Base-by-base conservation (phyloP, 148 eudicot species). In the Vaccinium myrtillus region DNA sequence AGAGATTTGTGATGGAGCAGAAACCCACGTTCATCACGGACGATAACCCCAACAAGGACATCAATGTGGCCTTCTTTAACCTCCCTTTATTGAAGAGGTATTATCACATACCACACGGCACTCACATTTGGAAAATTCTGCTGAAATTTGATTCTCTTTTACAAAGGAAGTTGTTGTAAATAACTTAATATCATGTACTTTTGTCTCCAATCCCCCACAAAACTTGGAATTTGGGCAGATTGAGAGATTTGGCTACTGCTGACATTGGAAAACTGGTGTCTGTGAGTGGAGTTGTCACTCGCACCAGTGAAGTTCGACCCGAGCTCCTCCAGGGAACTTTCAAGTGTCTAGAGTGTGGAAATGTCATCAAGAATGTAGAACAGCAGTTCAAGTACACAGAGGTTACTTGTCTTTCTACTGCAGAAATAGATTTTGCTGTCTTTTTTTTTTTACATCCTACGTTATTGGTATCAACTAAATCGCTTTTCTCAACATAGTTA, bases 321-420 rank as follows among this genome's bases (percentile, higher is more conserved):
- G 99, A 97, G 92, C 93, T 97, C 70, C 95, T 97, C 50, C 92
- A 93, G 79, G 99, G 99, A 25, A 92, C 95, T 83, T 97, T 97
- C 82, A 95, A 91, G 93, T 97, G 99, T 86, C 89, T 94, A 87
- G 98, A 95, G 4, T 97, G 99, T 76, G 96, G 95, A 27, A 88
- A 88, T 10, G 89, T 97, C 10, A 84, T 91, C 65, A 95, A 93
- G 91, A 90, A 91, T 89, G 98, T 97, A 61, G 98, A 95, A 49
- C 98, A 97, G 80, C 99, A 97, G 81, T 97, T 94, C 89, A 97
- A 97, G 88, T 97, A 95, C 86, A 92, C 98, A 5, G 99, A 97
- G 99, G 99, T 97, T 85, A 53, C 71, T 63, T 63, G 76, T 71
- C 39, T 70, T 53, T 13, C 51, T 82, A 49, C 27, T 43, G 25